A percentile compares a stretch with the other conserved stretches of the same genome.
phyloP scores from a whole-genome alignment of 257 asterid species.

The Haberlea rhodopensis region DNA sequence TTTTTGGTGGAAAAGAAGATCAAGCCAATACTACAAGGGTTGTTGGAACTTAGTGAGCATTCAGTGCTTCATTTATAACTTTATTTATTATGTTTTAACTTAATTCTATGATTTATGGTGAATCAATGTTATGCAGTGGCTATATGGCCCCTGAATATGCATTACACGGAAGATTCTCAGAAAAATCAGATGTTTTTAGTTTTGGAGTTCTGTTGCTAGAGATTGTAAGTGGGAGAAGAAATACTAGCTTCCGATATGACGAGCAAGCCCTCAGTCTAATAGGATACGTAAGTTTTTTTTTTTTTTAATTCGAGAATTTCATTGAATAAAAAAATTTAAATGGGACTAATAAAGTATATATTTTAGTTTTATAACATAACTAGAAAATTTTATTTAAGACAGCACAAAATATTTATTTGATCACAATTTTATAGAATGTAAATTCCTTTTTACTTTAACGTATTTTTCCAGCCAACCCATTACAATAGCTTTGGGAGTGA shows the following conservation, averaged over 20 bases:
- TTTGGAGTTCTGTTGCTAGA: conserved; percentile 45
- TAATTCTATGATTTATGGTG: background rate
- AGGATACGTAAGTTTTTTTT: conserved; percentile 37
- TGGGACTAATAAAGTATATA: too few species aligned
- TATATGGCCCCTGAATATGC: conserved; percentile 54
- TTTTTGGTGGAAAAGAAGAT: conserved; percentile 42
- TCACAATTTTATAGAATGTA: too few species aligned
- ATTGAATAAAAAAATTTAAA: too few species aligned
- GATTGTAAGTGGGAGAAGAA: conserved; percentile 38
- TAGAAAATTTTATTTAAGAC: too few species aligned
- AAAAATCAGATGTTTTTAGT: conserved; percentile 42
- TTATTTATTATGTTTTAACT: too few species aligned
- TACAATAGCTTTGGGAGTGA: too few species aligned
- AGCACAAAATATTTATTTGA: too few species aligned
- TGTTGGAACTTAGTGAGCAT: conserved; percentile 53
- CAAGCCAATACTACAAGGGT: conserved; percentile 46
- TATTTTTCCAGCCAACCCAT: too few species aligned
- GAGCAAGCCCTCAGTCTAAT: conserved; percentile 31
- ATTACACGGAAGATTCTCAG: conserved; percentile 37
- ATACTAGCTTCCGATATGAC: conserved; percentile 31
- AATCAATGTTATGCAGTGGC: conserved; percentile 26
- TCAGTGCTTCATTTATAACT: background rate
- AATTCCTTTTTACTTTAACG: too few species aligned
- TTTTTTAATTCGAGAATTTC: too few species aligned
- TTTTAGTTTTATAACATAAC: too few species aligned